Evolutionary conservation across 2,329 filamentous ascomycete genomes (phyloP), one percentile per base, ranked within the genome.

Genomic region (Setomelanomma holmii): DNA sequence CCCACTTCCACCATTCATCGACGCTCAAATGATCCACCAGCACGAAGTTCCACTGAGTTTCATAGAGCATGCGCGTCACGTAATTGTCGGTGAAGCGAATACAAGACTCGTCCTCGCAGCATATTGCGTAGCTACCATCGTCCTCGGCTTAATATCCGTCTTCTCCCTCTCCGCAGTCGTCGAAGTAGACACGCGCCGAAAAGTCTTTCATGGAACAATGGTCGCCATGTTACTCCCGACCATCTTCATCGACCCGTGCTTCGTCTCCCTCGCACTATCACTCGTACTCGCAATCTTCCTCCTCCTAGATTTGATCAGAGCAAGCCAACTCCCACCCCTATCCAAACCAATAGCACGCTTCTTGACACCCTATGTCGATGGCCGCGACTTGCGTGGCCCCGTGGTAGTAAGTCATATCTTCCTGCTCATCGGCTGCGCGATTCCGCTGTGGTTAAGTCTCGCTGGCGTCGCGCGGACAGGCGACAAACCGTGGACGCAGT

Each of bases 121-220:
- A 3, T 96, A 96, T 79, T 98, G 89, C 80, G 60, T 87, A 1
- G 61, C 75, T 4, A 85, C 96, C 48, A 82, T 98, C 14, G 71
- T 84, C 14, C 70, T 86, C 1, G 95, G 93, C 1, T 81, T 98
- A 30, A 77, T 86, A 8, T 80, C 90, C 4, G 90, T 97, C 6
- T 85, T 95, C 45, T 85, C 82, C 36, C 83, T 96, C 33, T 90
- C 89, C 35, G 80, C 86, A 3, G 80, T 90, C 43, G 93, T 90
- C 61, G 93, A 97, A 75, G 93, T 99, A 40, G 95, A 99, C 76
- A 99, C 95, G 1, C 86, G 95, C 43, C 87, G 95, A 44, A 99
- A 99, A 75, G 90, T 98, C 20, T 99, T 99, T 73, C 95, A 99
- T 74, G 96, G 96, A 63, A 96, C 93, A 83, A 98, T 98, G 89